Evolutionary conservation across 371 early-diverging fungal species (phyloP).

Genomic region (Mucor racemosus): DNA sequence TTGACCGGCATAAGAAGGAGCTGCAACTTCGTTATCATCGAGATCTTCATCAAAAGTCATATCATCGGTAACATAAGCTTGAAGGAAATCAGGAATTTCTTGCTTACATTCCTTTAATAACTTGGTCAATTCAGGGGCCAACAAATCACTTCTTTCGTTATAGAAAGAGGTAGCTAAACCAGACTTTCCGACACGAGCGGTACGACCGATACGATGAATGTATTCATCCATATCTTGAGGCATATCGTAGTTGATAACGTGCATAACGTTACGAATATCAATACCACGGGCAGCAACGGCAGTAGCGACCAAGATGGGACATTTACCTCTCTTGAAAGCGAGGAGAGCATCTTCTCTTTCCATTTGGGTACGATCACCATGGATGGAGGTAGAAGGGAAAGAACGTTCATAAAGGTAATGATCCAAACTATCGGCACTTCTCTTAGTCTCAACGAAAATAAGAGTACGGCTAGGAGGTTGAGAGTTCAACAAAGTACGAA

Average conservation of each 20-base stretch:
- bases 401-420: constrained; percentile 67
- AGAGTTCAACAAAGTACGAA: constrained; percentile 40
- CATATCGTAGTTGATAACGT: constrained; percentile 88
- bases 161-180: constrained; percentile 84
- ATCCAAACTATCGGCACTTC: constrained; percentile 78
- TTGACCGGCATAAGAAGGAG: constrained; percentile 53
- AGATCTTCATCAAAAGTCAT: constrained; percentile 52
- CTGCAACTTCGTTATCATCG: constrained; percentile 48
- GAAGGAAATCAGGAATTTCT: constrained; percentile 79
- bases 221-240: constrained; percentile 81
- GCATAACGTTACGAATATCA: constrained; percentile 84
- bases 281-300: constrained; percentile 94
- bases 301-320: constrained; percentile 89
- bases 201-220: constrained; percentile 85
- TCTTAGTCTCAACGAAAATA: constrained; percentile 88
- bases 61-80: constrained; percentile 41
- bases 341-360: constrained; percentile 81
- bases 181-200: constrained; percentile 74
- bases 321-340: constrained; percentile 77
- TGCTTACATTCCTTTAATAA: constrained; percentile 81
- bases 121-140: constrained; percentile 72
- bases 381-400: constrained; percentile 76
- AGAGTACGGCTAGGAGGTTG: constrained; percentile 67
- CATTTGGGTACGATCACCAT: constrained; percentile 77
- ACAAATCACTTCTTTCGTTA: constrained; percentile 49